phyloP scores from a whole-genome alignment of 176 grass and related monocot species.

The Ensete ventricosum region DNA sequence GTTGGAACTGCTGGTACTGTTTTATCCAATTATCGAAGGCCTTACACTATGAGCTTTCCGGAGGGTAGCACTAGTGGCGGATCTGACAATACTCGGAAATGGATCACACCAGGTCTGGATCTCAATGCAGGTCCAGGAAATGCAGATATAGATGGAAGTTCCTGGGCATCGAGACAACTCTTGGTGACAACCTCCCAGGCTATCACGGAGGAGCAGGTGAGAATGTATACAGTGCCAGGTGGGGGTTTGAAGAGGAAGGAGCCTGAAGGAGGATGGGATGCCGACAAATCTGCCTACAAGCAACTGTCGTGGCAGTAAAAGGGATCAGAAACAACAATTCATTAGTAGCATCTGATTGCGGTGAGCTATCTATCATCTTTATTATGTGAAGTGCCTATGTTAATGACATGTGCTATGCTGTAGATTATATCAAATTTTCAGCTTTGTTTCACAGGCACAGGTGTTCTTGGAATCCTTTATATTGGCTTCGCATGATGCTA shows the following conservation, averaged over 20 bases:
- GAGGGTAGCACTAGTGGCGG: constrained; percentile 57
- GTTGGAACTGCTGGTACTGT: constrained; percentile 41
- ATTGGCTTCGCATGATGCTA: constrained; percentile 10
- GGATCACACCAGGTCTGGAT: constrained; percentile 55
- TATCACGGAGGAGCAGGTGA: constrained; percentile 54
- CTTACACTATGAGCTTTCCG: constrained; percentile 53
- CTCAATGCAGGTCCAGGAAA: constrained; percentile 75
- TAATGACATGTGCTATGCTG: neutral
- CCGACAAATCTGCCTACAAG: constrained; percentile 59
- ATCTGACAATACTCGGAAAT: constrained; percentile 49
- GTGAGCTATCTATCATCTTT: constrained; percentile 15
- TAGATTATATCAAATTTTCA: constrained; percentile 3
- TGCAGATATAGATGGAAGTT: constrained; percentile 45
- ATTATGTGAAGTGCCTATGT: neutral
- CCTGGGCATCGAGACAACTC: constrained; percentile 43
- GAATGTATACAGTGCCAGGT: constrained; percentile 44
- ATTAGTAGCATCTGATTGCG: constrained; percentile 19
- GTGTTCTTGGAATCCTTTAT: constrained; percentile 15
- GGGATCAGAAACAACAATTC: neutral
- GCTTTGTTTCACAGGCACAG: constrained; percentile 34
- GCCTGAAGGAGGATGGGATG: constrained; percentile 67
- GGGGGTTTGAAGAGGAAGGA: constrained; percentile 76
- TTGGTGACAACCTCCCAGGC: constrained; percentile 36
- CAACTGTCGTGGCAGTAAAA: constrained; percentile 57
- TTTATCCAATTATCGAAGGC: constrained; percentile 50